Base-by-base conservation (phyloP, 768 basidiomycete species). In the Russula vinacea region DNA sequence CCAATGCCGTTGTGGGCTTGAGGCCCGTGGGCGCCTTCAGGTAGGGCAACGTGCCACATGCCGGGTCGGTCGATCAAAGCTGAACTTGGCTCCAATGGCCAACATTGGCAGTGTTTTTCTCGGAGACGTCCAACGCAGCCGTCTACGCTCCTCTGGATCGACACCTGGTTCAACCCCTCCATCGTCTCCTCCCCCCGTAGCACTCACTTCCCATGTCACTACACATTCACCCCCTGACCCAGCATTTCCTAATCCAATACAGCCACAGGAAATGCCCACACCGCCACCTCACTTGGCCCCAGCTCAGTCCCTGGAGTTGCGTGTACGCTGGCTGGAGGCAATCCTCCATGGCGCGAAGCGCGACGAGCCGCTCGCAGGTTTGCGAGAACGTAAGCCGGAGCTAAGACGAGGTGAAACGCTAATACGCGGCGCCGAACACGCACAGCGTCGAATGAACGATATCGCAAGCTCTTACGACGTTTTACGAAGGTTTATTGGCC, bases 281-380 rank as follows among this genome's bases (percentile, higher is more conserved):
- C 45, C 62, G 1, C 63, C 62, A 33, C 60, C 57, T 49, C 49
- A 59, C 26, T 85, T 93, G 51, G 83, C 88, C 39, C 87, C 92
- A 5, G 74, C 74, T 0, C 77, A 90, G 16, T 87, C 92, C 3
- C 76, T 94, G 13, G 87, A 92, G 69, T 77, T 94, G 24, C 82
- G 92, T 1, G 72, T 93, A 40, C 79, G 88, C 61, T 91, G 89
- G 89, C 77, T 94, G 1, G 92, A 92, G 72, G 89, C 89, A 19
- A 77, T 94, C 56, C 76, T 92, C 3, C 73, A 85, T 45, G 92
- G 91, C 45, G 80, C 86, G 24, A 81, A 80, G 56, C 80, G 80
- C 53, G 79, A 82, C 47, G 59, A 72, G 73, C 49, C 45, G 0
- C 58, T 65, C 33, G 57, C 54, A 68, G 77, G 73, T 66, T 58